Evolutionary conservation across 1,284 basidiomycete species (phyloP).

Genomic region (Cystobasidium slooffiae): DNA sequence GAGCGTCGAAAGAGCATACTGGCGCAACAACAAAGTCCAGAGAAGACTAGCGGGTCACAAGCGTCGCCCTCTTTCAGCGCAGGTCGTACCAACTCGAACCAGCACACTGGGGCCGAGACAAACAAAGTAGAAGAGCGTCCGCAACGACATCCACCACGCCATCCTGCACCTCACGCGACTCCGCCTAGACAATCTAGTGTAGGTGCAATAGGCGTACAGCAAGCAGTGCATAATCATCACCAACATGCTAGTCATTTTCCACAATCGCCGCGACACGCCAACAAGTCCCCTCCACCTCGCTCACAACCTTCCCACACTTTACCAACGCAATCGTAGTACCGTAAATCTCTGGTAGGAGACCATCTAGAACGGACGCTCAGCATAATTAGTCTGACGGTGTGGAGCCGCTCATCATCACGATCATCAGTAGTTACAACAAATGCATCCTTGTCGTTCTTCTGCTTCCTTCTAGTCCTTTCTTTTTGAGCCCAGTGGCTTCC

Average conservation of each 20-base stretch:
- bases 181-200: conserved; percentile 9
- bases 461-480: background rate
- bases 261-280: background rate
- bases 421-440: background rate
- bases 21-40: background rate
- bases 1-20: conserved; percentile 32
- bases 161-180: background rate
- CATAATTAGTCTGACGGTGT: too few relatives aligned
- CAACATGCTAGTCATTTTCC: background rate
- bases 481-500: background rate
- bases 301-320: background rate
- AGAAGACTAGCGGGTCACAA: background rate
- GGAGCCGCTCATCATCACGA: background rate
- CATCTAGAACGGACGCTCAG: background rate
- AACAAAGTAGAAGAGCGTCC: background rate
- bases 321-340: background rate
- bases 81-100: background rate
- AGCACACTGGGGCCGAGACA: background rate
- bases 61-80: background rate
- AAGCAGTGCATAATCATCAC: background rate
- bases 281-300: conserved; percentile 9
- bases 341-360: background rate
- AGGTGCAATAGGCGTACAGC: background rate
- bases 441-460: conserved; percentile 10
- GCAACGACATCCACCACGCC: background rate